Percentiles rank a stretch among this genome's conserved stretches.
phyloP scores from a whole-genome alignment of 2,329 filamentous ascomycete species.

The Clarireedia hainanense region DNA sequence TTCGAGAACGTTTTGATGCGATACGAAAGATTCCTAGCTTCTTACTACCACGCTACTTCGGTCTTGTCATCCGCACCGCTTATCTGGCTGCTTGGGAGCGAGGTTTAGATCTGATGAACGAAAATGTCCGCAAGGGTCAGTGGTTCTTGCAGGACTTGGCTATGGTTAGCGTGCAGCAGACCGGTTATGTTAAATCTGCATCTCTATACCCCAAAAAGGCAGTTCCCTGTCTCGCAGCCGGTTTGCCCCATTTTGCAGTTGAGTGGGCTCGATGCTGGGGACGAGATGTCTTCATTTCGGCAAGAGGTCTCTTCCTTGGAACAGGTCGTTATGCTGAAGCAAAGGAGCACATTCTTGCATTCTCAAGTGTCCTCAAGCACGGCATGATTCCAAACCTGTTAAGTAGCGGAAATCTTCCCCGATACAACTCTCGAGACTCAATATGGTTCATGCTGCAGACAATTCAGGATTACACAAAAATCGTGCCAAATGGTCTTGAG shows the following conservation, averaged over 20 bases:
- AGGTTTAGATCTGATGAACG: slow-evolving; percentile 69
- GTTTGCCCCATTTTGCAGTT: slow-evolving; percentile 86
- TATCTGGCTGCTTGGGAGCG: slow-evolving; percentile 78
- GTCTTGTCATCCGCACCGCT: slow-evolving; percentile 76
- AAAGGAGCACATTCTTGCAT: slow-evolving; percentile 87
- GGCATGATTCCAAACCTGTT: slow-evolving; percentile 97
- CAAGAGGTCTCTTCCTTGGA: slow-evolving; percentile 83
- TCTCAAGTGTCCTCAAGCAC: slow-evolving; percentile 93
- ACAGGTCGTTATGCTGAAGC: slow-evolving; percentile 85
- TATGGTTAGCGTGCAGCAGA: slow-evolving; percentile 88
- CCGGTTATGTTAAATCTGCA: slow-evolving; percentile 79
- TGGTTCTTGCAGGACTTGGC: slow-evolving; percentile 82
- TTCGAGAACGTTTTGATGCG: slow-evolving; percentile 77
- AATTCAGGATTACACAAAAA: slow-evolving; percentile 84
- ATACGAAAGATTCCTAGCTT: slow-evolving; percentile 82
- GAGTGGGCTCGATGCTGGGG: slow-evolving; percentile 98
- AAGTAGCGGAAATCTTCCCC: slow-evolving; percentile 72
- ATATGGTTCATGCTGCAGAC: slow-evolving; percentile 97
- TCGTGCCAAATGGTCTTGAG: slow-evolving; percentile 67
- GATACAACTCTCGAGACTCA: slow-evolving; percentile 94
- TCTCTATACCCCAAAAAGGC: slow-evolving; percentile 81
- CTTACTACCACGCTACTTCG: slow-evolving; percentile 87
- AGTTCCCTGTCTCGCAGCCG: slow-evolving; percentile 83
- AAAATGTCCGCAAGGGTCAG: slow-evolving; percentile 71
- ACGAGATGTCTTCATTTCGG: slow-evolving; percentile 91